These are phyloP conservation scores for Pseudomonodictys pantanalensis DNA, from an alignment of 495 filamentous ascomycete genomes.

Conservation along the genomic window DNA sequence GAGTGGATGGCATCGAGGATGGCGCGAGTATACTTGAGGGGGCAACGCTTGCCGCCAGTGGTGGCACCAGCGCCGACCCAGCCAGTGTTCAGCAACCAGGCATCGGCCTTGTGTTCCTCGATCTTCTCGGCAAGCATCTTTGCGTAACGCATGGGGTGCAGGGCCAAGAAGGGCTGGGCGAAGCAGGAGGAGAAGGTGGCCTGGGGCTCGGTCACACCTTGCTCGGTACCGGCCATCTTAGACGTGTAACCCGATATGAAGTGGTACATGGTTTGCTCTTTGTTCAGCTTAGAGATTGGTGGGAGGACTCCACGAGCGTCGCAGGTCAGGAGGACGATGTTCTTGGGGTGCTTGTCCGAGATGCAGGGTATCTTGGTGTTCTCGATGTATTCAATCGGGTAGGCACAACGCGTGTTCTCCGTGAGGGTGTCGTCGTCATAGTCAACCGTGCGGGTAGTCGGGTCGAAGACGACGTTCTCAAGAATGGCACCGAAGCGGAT, in stretches of 20 bases:
- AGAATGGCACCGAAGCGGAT: constrained; percentile 96
- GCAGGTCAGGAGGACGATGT: constrained; percentile 97
- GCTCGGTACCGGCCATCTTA: constrained; percentile 99
- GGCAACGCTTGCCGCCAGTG: constrained; percentile 96
- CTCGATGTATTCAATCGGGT: constrained; percentile 97
- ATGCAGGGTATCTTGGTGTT: constrained; percentile 98
- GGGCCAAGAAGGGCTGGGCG: constrained; percentile 96
- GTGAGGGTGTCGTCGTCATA: constrained; percentile 94
- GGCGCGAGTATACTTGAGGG: constrained; percentile 96
- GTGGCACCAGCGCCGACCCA: constrained; percentile 96
- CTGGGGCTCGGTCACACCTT: constrained; percentile 93
- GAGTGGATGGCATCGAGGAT: constrained; percentile 98
- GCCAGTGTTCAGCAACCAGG: constrained; percentile 98
- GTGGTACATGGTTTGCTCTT: constrained; percentile 99
- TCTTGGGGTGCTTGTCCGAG: constrained; percentile 80
- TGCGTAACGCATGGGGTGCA: constrained; percentile 99
- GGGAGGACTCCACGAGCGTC: constrained; percentile 96
- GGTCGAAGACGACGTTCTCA: constrained; percentile 98
- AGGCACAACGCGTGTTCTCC: constrained; percentile 97
- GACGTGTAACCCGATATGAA: constrained; percentile 99
- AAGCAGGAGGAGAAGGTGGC: constrained; percentile 99
- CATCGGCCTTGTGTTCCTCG: constrained; percentile 87
- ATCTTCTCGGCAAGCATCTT: constrained; percentile 98
- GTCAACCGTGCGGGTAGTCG: constrained; percentile 80
- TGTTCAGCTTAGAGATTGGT: constrained; percentile 94